Conservation (phyloP, 306 rosid species). For the Cucurbita maxima region DNA sequence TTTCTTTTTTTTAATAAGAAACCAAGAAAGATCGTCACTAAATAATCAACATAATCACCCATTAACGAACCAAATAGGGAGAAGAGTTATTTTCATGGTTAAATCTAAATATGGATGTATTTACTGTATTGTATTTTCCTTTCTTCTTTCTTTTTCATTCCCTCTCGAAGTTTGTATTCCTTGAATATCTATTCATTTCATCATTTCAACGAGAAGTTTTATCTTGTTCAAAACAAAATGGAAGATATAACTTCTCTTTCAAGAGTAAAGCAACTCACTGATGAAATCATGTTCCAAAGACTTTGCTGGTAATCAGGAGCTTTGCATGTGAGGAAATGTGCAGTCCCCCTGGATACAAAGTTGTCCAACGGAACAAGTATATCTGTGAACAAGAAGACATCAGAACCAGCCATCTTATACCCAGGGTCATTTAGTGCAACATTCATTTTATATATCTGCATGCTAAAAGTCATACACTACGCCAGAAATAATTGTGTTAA, state of each 20-base stretch:
- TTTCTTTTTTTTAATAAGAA: neutral
- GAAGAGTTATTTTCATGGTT: neutral
- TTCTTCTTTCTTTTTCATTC: too few species aligned
- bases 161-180: too few species aligned
- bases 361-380: constrained; percentile 94
- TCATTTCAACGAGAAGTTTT: too few species aligned
- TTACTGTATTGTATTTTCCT: too few species aligned
- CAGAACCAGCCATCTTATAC: neutral
- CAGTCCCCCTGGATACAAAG: constrained; percentile 82
- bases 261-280: constrained; percentile 40
- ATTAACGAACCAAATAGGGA: too few species aligned
- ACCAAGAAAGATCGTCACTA: neutral
- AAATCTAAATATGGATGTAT: too few species aligned
- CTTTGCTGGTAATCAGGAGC: constrained; percentile 81
- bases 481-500: neutral
- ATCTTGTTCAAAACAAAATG: neutral
- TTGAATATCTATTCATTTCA: too few species aligned
- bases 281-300: constrained; percentile 84
- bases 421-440: neutral
- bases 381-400: constrained; percentile 26
- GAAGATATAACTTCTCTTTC: neutral
- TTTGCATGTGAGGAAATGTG: constrained; percentile 68
- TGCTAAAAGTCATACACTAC: neutral
- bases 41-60: neutral
- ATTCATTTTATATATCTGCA: neutral